These are phyloP conservation scores for Mollisia scopiformis DNA, from an alignment of 2,329 filamentous ascomycete genomes.

Conservation along the genomic window DNA sequence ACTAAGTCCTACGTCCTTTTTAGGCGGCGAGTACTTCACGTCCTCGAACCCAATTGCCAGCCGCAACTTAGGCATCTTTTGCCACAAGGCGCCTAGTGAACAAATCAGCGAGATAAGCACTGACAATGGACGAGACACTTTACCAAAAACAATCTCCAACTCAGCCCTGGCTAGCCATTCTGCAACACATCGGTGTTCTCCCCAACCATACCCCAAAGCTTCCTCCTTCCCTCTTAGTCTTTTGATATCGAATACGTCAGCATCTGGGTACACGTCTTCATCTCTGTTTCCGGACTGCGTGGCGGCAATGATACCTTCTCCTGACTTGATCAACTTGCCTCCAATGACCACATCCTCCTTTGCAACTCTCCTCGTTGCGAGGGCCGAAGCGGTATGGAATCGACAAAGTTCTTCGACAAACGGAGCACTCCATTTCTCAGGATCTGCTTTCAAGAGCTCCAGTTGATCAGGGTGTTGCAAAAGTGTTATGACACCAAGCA, in stretches of 20 bases:
- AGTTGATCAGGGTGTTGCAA: constrained; percentile 47
- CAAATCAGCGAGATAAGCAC: neutral
- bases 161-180: constrained; percentile 48
- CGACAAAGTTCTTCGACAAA: constrained; percentile 54
- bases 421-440: constrained; percentile 35
- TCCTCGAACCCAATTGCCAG: constrained; percentile 43
- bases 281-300: constrained; percentile 52
- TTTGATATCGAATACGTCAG: constrained; percentile 49
- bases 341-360: constrained; percentile 49
- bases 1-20: constrained; percentile 45
- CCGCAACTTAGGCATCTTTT: constrained; percentile 43
- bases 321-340: constrained; percentile 42
- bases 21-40: constrained; percentile 42
- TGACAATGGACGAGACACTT: constrained; percentile 24
- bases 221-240: constrained; percentile 40
- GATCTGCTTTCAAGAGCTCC: constrained; percentile 43
- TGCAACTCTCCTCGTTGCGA: constrained; percentile 51
- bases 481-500: constrained; percentile 48
- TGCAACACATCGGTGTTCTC: constrained; percentile 49
- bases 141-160: constrained; percentile 47
- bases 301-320: constrained; percentile 50
- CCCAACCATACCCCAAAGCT: constrained; percentile 49
- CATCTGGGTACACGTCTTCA: constrained; percentile 44
- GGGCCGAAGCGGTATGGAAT: constrained; percentile 49
- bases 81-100: constrained; percentile 34